Conservation (phyloP, 2,329 filamentous ascomycete species). For the Penicillium sp. region DNA sequence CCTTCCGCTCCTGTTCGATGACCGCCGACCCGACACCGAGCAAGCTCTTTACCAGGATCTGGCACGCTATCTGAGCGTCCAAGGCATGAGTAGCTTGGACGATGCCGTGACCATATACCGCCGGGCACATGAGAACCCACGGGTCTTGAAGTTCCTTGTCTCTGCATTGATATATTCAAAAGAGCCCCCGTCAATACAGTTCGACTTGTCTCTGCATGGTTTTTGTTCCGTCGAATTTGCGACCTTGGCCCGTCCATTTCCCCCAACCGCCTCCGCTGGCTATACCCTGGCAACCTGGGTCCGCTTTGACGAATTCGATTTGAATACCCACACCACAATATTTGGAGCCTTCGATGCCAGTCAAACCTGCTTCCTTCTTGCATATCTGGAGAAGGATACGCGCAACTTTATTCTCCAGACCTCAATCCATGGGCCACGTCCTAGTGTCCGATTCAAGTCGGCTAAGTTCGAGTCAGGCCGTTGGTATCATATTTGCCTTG, state of each 20-base stretch:
- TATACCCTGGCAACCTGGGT: slow-evolving; percentile 92
- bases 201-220: slow-evolving; percentile 83
- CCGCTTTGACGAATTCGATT: slow-evolving; percentile 80
- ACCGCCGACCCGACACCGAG: slow-evolving; percentile 53
- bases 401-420: slow-evolving; percentile 94
- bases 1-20: slow-evolving; percentile 58
- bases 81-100: slow-evolving; percentile 74
- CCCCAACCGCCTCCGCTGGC: slow-evolving; percentile 69
- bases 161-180: slow-evolving; percentile 69
- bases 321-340: slow-evolving; percentile 80
- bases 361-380: slow-evolving; percentile 88
- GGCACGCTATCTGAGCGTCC: slow-evolving; percentile 63
- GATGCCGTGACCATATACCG: slow-evolving; percentile 74
- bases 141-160: slow-evolving; percentile 65
- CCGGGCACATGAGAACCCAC: slow-evolving; percentile 49
- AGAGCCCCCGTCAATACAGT: slow-evolving; percentile 81
- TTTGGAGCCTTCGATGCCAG: slow-evolving; percentile 91
- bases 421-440: slow-evolving; percentile 76
- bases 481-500: slow-evolving; percentile 93
- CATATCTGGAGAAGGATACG: slow-evolving; percentile 90
- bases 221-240: slow-evolving; percentile 87
- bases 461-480: slow-evolving; percentile 66
- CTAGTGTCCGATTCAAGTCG: slow-evolving; percentile 90
- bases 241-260: slow-evolving; percentile 79
- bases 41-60: slow-evolving; percentile 59